Evolutionary conservation across 768 basidiomycete species (phyloP).

Genomic region (Lactarius quietus): DNA sequence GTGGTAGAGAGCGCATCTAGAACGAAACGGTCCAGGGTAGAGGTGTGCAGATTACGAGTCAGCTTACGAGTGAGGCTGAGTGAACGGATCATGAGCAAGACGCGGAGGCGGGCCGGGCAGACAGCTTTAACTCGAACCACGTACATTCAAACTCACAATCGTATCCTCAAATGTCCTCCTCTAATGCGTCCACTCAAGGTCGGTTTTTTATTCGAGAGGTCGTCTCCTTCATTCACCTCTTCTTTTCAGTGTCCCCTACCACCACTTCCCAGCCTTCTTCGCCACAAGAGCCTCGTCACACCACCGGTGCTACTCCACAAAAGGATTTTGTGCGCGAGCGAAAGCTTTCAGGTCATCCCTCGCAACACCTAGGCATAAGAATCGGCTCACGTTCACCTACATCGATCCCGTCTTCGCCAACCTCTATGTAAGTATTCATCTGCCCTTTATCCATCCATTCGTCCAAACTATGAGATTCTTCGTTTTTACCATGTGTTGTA

Average conservation of each 20-base stretch:
- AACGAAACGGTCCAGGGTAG: constrained; percentile 14
- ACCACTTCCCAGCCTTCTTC: constrained; percentile 22
- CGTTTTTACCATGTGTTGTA: not conserved
- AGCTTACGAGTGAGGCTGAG: not conserved
- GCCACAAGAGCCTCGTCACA: constrained; percentile 49
- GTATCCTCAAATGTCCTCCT: constrained; percentile 19
- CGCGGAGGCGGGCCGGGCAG: not conserved
- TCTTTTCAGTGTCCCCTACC: constrained; percentile 20
- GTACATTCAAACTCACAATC: not conserved
- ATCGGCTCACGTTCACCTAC: constrained; percentile 62
- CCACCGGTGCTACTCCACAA: constrained; percentile 40
- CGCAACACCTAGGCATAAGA: constrained; percentile 47
- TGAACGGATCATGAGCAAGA: not conserved
- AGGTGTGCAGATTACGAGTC: not conserved
- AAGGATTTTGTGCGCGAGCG: constrained; percentile 36
- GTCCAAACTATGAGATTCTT: not conserved
- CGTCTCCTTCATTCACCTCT: not conserved
- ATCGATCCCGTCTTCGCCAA: constrained; percentile 78
- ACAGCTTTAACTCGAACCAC: constrained; percentile 4
- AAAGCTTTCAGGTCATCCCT: constrained; percentile 41
- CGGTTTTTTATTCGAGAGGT: not conserved
- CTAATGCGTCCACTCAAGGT: constrained; percentile 8
- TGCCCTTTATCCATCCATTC: constrained; percentile 18
- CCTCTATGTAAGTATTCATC: constrained; percentile 57
- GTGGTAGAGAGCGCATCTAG: constrained; percentile 15